Evolutionary conservation across 2,329 filamentous ascomycete genomes (phyloP).

Genomic region (Trichoderma pleuroti): DNA sequence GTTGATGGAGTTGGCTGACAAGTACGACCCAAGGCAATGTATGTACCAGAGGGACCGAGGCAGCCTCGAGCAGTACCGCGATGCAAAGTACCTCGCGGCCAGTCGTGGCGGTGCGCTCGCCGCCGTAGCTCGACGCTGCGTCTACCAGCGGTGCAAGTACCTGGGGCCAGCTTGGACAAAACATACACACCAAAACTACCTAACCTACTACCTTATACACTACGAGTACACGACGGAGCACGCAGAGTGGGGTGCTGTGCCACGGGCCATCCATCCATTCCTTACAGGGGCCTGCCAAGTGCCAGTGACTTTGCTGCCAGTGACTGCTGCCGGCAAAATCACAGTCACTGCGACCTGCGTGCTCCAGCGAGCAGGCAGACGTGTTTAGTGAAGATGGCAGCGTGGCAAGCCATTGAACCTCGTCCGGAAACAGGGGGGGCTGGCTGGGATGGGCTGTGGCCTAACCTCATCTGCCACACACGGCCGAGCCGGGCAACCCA

Average conservation of each 20-base stretch:
- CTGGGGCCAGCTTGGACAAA: not conserved
- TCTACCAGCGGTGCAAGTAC: not conserved
- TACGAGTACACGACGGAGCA: too few species aligned
- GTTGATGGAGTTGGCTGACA: not conserved
- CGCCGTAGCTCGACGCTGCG: not conserved
- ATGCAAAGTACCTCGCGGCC: not conserved
- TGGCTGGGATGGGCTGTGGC: slow-evolving; percentile 12
- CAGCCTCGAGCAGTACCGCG: not conserved
- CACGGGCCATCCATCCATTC: not conserved
- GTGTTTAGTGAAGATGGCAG: not conserved
- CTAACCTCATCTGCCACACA: slow-evolving; percentile 21
- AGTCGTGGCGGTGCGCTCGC: not conserved
- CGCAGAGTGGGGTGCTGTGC: not conserved
- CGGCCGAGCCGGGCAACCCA: slow-evolving; percentile 18
- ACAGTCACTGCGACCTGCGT: not conserved
- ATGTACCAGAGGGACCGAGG: not conserved
- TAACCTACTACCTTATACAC: too few species aligned
- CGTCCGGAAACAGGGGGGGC: slow-evolving; percentile 10
- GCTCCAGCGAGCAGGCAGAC: not conserved
- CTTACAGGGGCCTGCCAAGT: not conserved
- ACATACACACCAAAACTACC: not conserved
- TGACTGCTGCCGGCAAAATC: fast-evolving
- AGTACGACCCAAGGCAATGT: too few species aligned
- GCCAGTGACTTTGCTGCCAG: not conserved
- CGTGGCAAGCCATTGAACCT: slow-evolving; percentile 2